These are phyloP conservation scores for Podospora tetraspora DNA, from an alignment of 495 filamentous ascomycete species.

Conservation along the genomic window DNA sequence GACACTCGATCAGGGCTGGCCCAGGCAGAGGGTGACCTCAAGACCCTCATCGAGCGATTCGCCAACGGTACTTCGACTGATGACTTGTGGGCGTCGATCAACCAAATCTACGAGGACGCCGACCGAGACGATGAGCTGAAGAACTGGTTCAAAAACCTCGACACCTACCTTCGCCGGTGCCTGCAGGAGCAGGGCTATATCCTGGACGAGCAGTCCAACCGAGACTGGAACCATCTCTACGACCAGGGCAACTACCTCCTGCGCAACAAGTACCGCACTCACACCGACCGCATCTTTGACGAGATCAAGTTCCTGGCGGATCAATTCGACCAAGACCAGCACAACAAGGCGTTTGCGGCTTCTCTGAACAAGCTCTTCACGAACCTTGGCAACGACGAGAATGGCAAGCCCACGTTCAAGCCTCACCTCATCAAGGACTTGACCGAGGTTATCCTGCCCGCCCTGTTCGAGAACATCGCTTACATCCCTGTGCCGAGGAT, in stretches of 20 bases:
- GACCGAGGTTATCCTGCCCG: slow-evolving; percentile 78
- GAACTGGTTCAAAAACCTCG: slow-evolving; percentile 77
- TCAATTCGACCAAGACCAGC: slow-evolving; percentile 82
- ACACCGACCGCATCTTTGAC: slow-evolving; percentile 82
- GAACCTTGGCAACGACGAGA: slow-evolving; percentile 72
- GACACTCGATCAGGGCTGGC: slow-evolving; percentile 61
- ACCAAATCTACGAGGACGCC: slow-evolving; percentile 84
- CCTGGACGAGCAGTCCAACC: slow-evolving; percentile 73
- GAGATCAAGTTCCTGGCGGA: slow-evolving; percentile 84
- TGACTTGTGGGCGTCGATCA: slow-evolving; percentile 79
- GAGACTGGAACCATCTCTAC: slow-evolving; percentile 78
- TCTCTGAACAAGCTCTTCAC: slow-evolving; percentile 80
- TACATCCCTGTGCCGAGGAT: slow-evolving; percentile 94
- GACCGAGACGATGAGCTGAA: slow-evolving; percentile 84
- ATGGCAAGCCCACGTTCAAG: slow-evolving; percentile 86
- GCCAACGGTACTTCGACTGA: slow-evolving; percentile 88
- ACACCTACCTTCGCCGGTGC: slow-evolving; percentile 74
- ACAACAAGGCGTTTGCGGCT: slow-evolving; percentile 72
- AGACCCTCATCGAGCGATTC: slow-evolving; percentile 88
- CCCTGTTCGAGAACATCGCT: slow-evolving; percentile 75
- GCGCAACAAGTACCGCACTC: slow-evolving; percentile 77
- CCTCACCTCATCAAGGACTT: slow-evolving; percentile 85
- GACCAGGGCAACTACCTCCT: slow-evolving; percentile 85
- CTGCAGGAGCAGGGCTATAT: slow-evolving; percentile 87
- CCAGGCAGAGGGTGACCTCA: slow-evolving; percentile 73